Conservation (phyloP, 768 basidiomycete genomes). For the Podaxis pistillaris region DNA sequence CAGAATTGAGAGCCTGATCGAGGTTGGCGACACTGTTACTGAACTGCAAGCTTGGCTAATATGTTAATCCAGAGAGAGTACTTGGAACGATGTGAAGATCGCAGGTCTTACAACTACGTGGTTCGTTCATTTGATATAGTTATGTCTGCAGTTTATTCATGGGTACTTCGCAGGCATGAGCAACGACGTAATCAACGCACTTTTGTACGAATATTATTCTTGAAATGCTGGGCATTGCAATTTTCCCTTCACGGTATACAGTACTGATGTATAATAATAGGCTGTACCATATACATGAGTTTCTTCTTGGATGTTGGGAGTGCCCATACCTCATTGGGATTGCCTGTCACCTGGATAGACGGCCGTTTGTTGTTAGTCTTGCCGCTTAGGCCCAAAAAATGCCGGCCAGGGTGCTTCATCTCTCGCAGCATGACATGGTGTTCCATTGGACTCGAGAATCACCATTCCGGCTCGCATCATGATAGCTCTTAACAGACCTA, state of each 20-base stretch:
- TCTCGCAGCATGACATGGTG: background rate
- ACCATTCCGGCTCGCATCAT: background rate
- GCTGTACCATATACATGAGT: background rate
- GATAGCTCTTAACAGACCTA: background rate
- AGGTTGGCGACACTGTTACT: conserved; percentile 48
- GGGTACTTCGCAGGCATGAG: conserved; percentile 15
- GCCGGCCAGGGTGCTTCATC: no score
- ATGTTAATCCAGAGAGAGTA: conserved; percentile 76
- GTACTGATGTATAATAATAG: conserved; percentile 7
- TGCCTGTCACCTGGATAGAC: no score
- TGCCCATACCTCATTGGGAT: no score
- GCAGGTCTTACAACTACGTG: conserved; percentile 86
- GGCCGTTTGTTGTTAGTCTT: no score
- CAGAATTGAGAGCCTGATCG: conserved; percentile 89
- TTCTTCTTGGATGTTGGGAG: background rate
- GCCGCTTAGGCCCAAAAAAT: background rate
- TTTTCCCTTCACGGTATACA: background rate
- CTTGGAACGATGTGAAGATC: conserved; percentile 84
- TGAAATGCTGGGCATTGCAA: background rate
- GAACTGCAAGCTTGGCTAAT: conserved; percentile 2
- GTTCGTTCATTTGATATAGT: conserved; percentile 26
- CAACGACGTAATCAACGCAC: background rate
- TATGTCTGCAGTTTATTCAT: background rate
- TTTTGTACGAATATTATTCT: conserved; percentile 3
- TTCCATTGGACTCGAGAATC: background rate